A percentile compares a stretch with the other conserved stretches of the same genome.
phyloP scores from a whole-genome alignment of 371 early-diverging fungal genomes.

The Lichtheimia corymbifera region DNA sequence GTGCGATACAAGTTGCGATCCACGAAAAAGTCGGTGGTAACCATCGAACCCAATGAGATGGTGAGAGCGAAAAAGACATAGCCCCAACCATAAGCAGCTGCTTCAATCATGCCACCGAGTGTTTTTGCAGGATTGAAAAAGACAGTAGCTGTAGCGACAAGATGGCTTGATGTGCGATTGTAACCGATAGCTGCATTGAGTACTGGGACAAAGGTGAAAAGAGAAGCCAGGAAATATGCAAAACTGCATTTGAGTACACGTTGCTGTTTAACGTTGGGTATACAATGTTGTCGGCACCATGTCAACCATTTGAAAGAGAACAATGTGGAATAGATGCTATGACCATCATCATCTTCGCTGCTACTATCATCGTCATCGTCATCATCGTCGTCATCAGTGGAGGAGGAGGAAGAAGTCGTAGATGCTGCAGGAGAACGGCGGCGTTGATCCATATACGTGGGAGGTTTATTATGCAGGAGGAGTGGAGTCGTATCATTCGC shows the following conservation, averaged over 20 bases:
- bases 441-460: not conserved
- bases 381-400: not conserved
- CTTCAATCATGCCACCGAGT: conserved; percentile 69
- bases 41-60: conserved; percentile 56
- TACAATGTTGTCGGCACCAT: too few species aligned
- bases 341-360: not conserved
- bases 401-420: not conserved
- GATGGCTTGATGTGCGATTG: conserved; percentile 53
- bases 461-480: not conserved
- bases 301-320: not conserved
- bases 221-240: conserved; percentile 62
- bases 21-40: conserved; percentile 61
- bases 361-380: not conserved
- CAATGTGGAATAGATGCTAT: not conserved
- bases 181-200: conserved; percentile 50
- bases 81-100: conserved; percentile 59
- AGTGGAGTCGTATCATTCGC: not conserved
- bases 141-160: conserved; percentile 65
- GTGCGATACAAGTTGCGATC: conserved; percentile 32
- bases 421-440: not conserved
- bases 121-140: conserved; percentile 74
- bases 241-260: conserved; percentile 64
- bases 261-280: conserved; percentile 12
- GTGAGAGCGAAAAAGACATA: conserved; percentile 54
- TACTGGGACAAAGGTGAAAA: conserved; percentile 63